Percentiles rank a stretch among this genome's conserved stretches.
Evolutionary conservation across 2,329 filamentous ascomycete genomes (phyloP).

Genomic region (Cladosporium sp.): DNA sequence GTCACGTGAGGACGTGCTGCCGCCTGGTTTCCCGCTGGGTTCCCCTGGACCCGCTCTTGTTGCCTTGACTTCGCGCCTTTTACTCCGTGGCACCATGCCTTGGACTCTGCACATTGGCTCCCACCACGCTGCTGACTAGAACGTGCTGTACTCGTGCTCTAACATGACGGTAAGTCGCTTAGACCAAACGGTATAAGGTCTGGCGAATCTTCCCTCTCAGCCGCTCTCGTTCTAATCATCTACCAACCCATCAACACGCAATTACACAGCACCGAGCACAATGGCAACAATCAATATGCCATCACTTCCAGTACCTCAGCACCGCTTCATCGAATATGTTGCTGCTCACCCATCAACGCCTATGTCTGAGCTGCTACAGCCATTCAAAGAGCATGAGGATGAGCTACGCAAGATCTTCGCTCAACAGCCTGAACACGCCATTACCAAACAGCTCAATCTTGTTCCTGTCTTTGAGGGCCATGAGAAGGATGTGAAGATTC

Average conservation of each 20-base stretch:
- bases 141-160: neutral
- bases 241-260: neutral
- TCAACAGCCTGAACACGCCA: slow-evolving; percentile 62
- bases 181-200: neutral
- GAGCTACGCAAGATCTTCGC: slow-evolving; percentile 67
- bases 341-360: slow-evolving; percentile 54
- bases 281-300: slow-evolving; percentile 32
- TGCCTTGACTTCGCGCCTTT: slow-evolving; percentile 7
- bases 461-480: slow-evolving; percentile 62
- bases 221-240: neutral
- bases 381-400: slow-evolving; percentile 68
- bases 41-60: slow-evolving; percentile 1
- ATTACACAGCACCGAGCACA: neutral
- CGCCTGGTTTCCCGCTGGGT: neutral
- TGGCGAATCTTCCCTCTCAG: neutral
- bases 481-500: slow-evolving; percentile 59
- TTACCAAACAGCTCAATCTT: slow-evolving; percentile 62
- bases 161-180: slow-evolving; percentile 4
- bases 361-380: slow-evolving; percentile 60
- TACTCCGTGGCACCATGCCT: neutral
- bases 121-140: neutral
- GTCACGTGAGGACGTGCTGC: neutral
- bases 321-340: slow-evolving; percentile 55
- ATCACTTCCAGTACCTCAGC: slow-evolving; percentile 40
- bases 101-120: neutral